Percentiles rank a stretch among this genome's conserved stretches.
Conservation (phyloP, 371 early-diverging fungal species). For the Mucor lusitanicus region DNA sequence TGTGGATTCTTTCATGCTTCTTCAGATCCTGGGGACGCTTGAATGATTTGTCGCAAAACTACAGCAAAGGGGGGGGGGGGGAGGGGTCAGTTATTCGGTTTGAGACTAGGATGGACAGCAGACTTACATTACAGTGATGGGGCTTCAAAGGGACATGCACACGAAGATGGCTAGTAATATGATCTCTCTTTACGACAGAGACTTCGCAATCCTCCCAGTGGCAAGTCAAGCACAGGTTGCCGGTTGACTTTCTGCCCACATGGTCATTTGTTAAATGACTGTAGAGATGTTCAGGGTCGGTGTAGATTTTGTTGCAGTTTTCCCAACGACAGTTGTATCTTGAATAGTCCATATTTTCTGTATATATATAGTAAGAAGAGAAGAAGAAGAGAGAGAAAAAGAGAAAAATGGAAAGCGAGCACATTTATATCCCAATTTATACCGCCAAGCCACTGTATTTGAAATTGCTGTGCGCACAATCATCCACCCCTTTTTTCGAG, state of each 20-base stretch:
- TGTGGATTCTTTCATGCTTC: constrained; percentile 86
- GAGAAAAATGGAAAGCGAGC: not conserved
- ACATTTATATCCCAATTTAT: not conserved
- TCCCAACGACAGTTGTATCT: constrained; percentile 53
- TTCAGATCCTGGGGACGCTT: constrained; percentile 91
- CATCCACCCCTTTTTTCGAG: not conserved
- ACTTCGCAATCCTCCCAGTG: constrained; percentile 85
- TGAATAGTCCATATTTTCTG: constrained; percentile 10
- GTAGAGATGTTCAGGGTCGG: constrained; percentile 82
- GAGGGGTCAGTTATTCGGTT: not conserved
- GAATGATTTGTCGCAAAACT: constrained; percentile 79
- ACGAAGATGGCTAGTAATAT: constrained; percentile 90
- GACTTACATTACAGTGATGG: constrained; percentile 71
- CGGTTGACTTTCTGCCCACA: constrained; percentile 89
- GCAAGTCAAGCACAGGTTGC: constrained; percentile 87
- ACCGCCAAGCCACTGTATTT: constrained; percentile 1
- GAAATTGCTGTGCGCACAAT: not conserved
- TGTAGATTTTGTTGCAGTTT: constrained; percentile 54
- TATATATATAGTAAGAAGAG: not conserved
- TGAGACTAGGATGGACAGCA: not conserved
- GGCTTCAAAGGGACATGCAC: constrained; percentile 92
- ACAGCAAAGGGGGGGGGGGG: not conserved
- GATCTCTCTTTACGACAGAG: constrained; percentile 84
- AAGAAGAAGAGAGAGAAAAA: not conserved
- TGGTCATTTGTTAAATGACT: constrained; percentile 85